These are phyloP conservation scores for Stenocarpella maydis DNA, from an alignment of 2,329 filamentous ascomycete genomes.

Conservation along the genomic window DNA sequence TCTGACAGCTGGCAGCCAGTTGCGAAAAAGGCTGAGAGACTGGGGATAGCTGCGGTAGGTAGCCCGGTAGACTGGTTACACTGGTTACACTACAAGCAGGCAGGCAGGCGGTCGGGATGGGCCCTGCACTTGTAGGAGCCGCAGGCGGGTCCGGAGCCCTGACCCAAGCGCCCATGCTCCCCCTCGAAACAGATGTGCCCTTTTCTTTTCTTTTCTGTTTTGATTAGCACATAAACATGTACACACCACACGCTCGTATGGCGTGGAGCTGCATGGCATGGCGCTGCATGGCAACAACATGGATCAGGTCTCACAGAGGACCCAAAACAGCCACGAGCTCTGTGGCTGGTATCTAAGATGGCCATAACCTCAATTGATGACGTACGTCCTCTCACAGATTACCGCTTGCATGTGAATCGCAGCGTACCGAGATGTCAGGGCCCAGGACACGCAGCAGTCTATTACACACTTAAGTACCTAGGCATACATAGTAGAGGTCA, in stretches of 20 bases:
- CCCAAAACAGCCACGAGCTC: constrained; percentile 1
- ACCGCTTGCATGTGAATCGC: no score
- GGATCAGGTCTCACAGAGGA: constrained; percentile 19
- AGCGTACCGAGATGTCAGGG: background rate
- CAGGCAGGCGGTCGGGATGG: constrained; percentile 11
- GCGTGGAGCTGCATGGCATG: background rate
- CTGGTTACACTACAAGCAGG: background rate
- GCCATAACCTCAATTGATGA: background rate
- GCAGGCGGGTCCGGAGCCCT: constrained; percentile 8
- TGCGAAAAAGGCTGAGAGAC: no score
- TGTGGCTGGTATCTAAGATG: no score
- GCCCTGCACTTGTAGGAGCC: constrained; percentile 13
- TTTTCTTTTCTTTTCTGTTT: no score
- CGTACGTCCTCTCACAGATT: background rate
- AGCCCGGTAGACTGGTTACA: background rate
- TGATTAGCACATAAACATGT: background rate
- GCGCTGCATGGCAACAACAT: constrained; percentile 21
- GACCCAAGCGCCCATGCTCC: background rate
- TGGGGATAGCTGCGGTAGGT: no score
- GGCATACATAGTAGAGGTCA: no score
- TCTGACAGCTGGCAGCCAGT: constrained; percentile 18
- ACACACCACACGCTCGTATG: background rate
- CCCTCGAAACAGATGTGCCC: constrained; percentile 17
- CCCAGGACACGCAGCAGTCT: no score
- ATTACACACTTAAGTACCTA: no score